Evolutionary conservation across 345 rosid species (phyloP), one percentile per base, ranked within the genome.

Genomic region (Balakata baccata): DNA sequence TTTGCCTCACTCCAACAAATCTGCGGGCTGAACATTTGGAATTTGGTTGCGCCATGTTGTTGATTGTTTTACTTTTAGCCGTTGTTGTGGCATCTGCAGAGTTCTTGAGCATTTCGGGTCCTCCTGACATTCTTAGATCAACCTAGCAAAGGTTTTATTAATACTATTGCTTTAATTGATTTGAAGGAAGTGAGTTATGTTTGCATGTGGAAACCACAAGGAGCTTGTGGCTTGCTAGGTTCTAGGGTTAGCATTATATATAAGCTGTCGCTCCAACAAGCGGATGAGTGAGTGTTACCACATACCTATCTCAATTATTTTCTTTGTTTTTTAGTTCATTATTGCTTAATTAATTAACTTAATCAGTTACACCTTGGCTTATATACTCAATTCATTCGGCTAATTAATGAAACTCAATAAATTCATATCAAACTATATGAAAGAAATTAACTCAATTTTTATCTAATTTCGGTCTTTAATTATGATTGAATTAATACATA

Each of bases 1-100:
- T 82, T 75, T 86, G 90, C 80, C 91, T 65, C 34, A 87, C 94
- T 6, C 91, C 94, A 0, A 89, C 89, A 50, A 85, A 89, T 68
- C 89, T 78, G 9, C 94, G 83, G 47, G 39, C 51, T 0, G 64
- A 16, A 23, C 49, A 74, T 5, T 78, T 76, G 51, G 69, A 29
- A 2, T 1, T 57, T 37, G 81, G 73, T 43, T 77, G 79, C 6
- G 72, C 58, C 76, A 14, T 61, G 20, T 17, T 54, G 41, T 62
- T 66, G 49, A 50, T 66, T 17, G 71, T 25, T 22, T 68, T 64
- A 29, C 34, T 29, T 29, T 29, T 29, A n/a, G 39, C 60, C 54
- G 18, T 23, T 16, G 83, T 17, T n/a, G 74, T 39, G 12, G 66
- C 54, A 46, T 64, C n/a, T n/a, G n/a, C 57, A 52, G 70, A n/a